Conservation (phyloP, 768 basidiomycete genomes). For the Sistotremastrum suecicum region DNA sequence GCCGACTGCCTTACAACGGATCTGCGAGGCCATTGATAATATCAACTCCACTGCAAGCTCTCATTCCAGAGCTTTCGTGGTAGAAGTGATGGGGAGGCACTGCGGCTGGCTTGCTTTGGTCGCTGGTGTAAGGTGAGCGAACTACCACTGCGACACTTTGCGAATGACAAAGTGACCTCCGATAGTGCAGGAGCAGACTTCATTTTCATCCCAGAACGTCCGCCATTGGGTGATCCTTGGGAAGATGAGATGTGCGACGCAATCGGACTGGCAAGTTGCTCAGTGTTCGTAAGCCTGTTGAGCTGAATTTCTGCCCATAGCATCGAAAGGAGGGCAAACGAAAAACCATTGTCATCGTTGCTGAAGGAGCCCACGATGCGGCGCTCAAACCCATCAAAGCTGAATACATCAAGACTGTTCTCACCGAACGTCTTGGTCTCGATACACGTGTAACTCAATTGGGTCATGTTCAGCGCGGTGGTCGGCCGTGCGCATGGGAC, state of each 20-base stretch:
- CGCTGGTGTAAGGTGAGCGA: conserved; percentile 72
- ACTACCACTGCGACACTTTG: neutral
- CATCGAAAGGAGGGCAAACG: conserved; percentile 88
- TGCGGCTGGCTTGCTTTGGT: conserved; percentile 98
- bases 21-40: conserved; percentile 96
- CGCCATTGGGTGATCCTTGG: conserved; percentile 70
- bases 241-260: conserved; percentile 83
- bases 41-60: conserved; percentile 95
- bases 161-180: neutral
- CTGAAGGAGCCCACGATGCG: conserved; percentile 87
- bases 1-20: conserved; percentile 86
- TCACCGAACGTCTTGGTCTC: conserved; percentile 73
- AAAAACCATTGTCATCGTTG: conserved; percentile 96
- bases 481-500: conserved; percentile 84
- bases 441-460: conserved; percentile 95
- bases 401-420: conserved; percentile 81
- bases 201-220: conserved; percentile 92
- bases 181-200: conserved; percentile 83
- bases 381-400: conserved; percentile 85
- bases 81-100: conserved; percentile 99
- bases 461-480: conserved; percentile 94
- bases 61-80: conserved; percentile 93
- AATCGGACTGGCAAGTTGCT: conserved; percentile 51
- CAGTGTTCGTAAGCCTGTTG: neutral
- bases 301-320: conserved; percentile 24